These are phyloP conservation scores for Colletotrichum sp. DNA, from an alignment of 2,329 filamentous ascomycete species.

Conservation along the genomic window DNA sequence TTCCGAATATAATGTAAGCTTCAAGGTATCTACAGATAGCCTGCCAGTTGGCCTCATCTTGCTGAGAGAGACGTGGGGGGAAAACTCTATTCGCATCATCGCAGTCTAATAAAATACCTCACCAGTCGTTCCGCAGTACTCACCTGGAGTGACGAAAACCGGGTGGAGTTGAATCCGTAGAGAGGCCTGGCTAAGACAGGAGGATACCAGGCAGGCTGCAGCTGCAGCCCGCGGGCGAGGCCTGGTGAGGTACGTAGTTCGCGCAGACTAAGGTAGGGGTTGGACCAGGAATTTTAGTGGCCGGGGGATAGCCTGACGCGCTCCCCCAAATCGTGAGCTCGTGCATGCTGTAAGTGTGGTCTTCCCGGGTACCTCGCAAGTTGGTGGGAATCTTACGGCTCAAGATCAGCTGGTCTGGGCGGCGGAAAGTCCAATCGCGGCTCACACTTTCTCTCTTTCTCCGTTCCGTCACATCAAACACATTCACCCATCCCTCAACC, in stretches of 20 bases:
- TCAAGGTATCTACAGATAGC: background rate
- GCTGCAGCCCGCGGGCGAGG: background rate
- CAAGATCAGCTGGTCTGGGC: slow-evolving; percentile 16
- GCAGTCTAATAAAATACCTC: background rate
- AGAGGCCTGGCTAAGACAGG: background rate
- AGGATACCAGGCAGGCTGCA: background rate
- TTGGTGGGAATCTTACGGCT: slow-evolving; percentile 4
- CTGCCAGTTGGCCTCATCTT: background rate
- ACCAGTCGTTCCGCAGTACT: background rate
- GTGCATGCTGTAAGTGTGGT: slow-evolving; percentile 1
- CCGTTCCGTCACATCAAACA: background rate
- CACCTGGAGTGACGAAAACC: background rate
- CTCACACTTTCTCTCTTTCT: background rate
- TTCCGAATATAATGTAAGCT: background rate
- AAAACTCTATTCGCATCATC: background rate
- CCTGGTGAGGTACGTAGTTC: background rate
- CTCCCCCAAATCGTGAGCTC: slow-evolving; percentile 20
- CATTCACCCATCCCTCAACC: background rate
- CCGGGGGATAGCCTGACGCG: slow-evolving; percentile 14
- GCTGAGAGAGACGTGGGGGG: background rate
- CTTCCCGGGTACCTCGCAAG: slow-evolving; percentile 2
- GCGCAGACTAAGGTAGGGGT: background rate
- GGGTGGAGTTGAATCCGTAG: background rate
- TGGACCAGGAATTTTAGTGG: slow-evolving; percentile 4
- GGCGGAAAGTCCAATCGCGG: slow-evolving; percentile 15